A percentile compares a stretch with the other conserved stretches of the same genome.
Conservation (phyloP, 495 filamentous ascomycete species). For the Podospora conica region DNA sequence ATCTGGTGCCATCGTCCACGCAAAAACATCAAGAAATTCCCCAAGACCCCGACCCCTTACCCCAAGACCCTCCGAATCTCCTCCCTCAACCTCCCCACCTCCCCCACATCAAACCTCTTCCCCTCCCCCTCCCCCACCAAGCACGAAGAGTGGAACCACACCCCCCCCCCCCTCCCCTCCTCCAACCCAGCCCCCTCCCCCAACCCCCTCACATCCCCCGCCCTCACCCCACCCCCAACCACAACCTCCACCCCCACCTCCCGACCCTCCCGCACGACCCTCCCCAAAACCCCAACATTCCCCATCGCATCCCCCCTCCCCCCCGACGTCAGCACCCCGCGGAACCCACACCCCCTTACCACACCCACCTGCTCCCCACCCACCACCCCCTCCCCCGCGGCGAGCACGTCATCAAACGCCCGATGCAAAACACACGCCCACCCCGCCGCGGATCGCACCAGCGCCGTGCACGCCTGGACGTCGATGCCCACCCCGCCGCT, state of each 20-base stretch:
- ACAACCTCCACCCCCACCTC: constrained; percentile 28
- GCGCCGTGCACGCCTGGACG: constrained; percentile 14
- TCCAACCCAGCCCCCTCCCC: constrained; percentile 6
- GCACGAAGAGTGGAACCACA: constrained; percentile 9
- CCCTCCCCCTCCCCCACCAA: not conserved
- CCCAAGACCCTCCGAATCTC: not conserved
- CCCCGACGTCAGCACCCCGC: constrained; percentile 38
- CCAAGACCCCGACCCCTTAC: not conserved
- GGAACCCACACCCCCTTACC: constrained; percentile 28
- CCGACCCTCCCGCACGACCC: constrained; percentile 19
- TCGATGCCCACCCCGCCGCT: constrained; percentile 24
- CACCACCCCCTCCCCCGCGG: not conserved
- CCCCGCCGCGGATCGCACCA: constrained; percentile 23
- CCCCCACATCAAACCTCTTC: not conserved
- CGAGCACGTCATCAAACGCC: constrained; percentile 38
- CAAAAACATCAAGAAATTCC: not conserved
- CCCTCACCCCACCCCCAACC: constrained; percentile 38
- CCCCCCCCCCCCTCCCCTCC: not conserved
- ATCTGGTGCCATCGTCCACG: not conserved
- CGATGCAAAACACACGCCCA: constrained; percentile 35
- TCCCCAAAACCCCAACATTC: constrained; percentile 24
- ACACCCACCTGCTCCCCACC: constrained; percentile 20
- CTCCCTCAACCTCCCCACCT: not conserved
- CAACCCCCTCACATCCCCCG: constrained; percentile 22
- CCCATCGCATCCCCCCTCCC: constrained; percentile 24